These are phyloP conservation scores for Eimeria sp. DNA, from an alignment of 169 alveolate species.

Conservation along the genomic window DNA sequence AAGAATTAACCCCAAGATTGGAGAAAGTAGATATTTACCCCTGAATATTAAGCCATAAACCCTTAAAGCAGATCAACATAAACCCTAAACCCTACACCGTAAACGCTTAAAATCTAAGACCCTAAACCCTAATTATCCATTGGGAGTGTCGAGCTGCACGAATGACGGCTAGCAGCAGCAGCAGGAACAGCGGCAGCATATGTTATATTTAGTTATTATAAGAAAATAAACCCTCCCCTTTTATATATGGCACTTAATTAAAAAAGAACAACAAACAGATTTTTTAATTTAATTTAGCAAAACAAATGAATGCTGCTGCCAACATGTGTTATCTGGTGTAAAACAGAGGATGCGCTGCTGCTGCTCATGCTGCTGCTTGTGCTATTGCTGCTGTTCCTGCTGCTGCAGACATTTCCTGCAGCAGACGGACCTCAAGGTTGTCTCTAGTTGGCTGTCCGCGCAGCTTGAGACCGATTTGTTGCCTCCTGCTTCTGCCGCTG, in stretches of 20 bases:
- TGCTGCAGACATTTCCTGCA: neutral
- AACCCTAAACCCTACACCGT: neutral
- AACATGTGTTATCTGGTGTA: too few species aligned
- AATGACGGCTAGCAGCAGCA: too few species aligned
- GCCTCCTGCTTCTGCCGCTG: neutral
- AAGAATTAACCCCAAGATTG: neutral
- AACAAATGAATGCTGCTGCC: too few species aligned
- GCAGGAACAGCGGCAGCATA: too few species aligned
- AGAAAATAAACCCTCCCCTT: too few species aligned
- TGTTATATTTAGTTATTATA: too few species aligned
- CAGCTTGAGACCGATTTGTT: conserved; percentile 13
- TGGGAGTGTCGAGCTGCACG: neutral
- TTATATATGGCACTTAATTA: too few species aligned
- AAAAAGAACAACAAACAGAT: too few species aligned
- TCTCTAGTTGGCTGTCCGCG: neutral
- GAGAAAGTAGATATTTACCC: neutral
- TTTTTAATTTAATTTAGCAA: too few species aligned
- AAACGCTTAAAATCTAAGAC: neutral
- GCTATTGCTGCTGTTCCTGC: neutral
- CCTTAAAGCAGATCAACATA: neutral
- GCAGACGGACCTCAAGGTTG: neutral
- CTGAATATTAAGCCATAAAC: neutral
- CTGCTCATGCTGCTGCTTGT: too few species aligned
- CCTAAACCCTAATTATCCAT: neutral
- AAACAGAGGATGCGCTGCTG: too few species aligned